Base-by-base conservation (phyloP, 2,329 filamentous ascomycete species). In the Pezicula neosporulosa region DNA sequence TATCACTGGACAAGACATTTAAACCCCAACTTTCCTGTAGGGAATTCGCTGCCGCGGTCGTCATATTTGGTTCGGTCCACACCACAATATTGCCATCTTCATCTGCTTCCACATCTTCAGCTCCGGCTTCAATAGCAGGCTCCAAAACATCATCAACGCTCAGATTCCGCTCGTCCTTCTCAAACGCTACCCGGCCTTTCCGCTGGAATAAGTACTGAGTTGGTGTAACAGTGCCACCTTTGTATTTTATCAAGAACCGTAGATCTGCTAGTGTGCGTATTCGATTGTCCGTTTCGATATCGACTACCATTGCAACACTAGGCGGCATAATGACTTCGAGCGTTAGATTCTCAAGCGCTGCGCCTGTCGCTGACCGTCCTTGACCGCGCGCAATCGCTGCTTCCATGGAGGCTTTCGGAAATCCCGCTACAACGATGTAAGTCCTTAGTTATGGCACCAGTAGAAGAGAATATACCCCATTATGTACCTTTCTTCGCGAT, bases 351-450 rank as follows among this genome's bases (percentile, higher is more conserved):
- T 97, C 92, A n/a, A 97, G 81, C 13, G 83, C 77, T 15, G 81
- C 80, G 48, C 94, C 94, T 5, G 80, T 81, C 2, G 83, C 72
- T 21, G 91, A 92, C 57, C 86, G 81, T 39, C 94, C 93, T 67
- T 97, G 92, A 2, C 94, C 94, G 44, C 91, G 85, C 13, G 90
- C 89, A 58, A 99, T 86, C 49, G 94, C 91, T 13, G 78, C 78
- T 68, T 97, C 92, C 60, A 97, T 96, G 2, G 83, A 78, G 18
- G 83, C 75, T 71, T 97, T 97, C 2, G 92, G 89, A 44, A 96
- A 86, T 58, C 87, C 89, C 53, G 83, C 86, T 80, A 51, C 21
- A 15, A 9, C 27, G 9, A 30, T 51, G 56, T 65, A 52, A 66
- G 60, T 44, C 35, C 60, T 27, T 41, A 51, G 33, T 49, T 47